phyloP scores from a whole-genome alignment of 2,329 filamentous ascomycete species.

The Aureobasidium pullulans region DNA sequence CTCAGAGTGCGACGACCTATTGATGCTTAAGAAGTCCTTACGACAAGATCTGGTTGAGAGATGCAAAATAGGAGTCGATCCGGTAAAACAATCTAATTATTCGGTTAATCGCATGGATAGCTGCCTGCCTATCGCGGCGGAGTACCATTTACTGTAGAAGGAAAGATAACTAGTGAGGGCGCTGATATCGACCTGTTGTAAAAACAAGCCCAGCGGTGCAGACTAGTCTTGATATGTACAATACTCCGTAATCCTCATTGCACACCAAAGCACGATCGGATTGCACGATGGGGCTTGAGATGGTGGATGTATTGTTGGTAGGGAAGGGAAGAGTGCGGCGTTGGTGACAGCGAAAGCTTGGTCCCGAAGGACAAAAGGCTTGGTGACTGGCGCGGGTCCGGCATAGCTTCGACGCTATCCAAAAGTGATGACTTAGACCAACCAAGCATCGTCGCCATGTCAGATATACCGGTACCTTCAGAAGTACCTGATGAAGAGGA shows the following conservation, averaged over 20 bases:
- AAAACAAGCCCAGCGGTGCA: background rate
- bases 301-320: background rate
- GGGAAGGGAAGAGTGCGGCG: background rate
- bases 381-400: background rate
- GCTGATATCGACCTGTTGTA: background rate
- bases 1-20: no score
- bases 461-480: background rate
- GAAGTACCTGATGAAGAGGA: slow-evolving; percentile 34
- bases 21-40: no score
- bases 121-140: background rate
- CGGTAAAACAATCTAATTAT: no score
- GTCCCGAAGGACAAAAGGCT: slow-evolving; percentile 10
- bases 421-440: background rate
- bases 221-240: background rate
- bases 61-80: no score
- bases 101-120: background rate
- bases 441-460: background rate
- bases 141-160: background rate
- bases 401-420: background rate
- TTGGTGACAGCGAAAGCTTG: background rate
- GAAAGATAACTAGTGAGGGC: background rate
- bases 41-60: no score
- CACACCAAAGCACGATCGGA: no score
- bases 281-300: no score
- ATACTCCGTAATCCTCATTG: no score